Base-by-base conservation (phyloP, 2,329 filamentous ascomycete genomes). In the Colletotrichum brevisporum region DNA sequence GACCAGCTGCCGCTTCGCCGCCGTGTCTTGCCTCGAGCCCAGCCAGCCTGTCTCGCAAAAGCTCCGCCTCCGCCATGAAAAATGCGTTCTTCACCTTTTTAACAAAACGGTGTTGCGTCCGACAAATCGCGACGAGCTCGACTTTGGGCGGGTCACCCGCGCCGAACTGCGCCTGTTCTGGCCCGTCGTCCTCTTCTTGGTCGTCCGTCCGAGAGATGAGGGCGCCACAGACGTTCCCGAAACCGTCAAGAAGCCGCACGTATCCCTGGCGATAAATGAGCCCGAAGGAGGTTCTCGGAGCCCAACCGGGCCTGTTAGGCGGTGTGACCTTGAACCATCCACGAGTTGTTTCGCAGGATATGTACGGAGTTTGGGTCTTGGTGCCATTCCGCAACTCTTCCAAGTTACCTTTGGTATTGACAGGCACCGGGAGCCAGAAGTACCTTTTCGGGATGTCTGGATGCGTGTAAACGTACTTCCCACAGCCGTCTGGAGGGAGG, bases 361-460 rank as follows among this genome's bases (percentile, higher is more conserved):
- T 47, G 50, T 54, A 63, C 12, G 50, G 36, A 8, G 59, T 63
- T n/a, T 63, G 50, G 8, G n/a, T n/a, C 6, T 54, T 6, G 31
- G 16, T 5, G 15, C 50, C 4, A 15, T 9, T n/a, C n/a, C n/a
- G n/a, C n/a, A n/a, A n/a, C n/a, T n/a, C n/a, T n/a, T n/a, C n/a
- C n/a, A n/a, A n/a, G n/a, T n/a, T n/a, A n/a, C n/a, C n/a, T n/a
- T n/a, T n/a, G n/a, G n/a, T n/a, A n/a, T n/a, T n/a, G n/a, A 10
- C 41, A 41, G 59, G 59, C 9, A 54, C n/a, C 6, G 59, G 48
- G 6, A 51, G 10, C 59, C 59, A 54, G 59, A 51, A 27, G 8
- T 47, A 36, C 18, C 31, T 51, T 3, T 6, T 27, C 8, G 16
- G 31, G 2, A 26, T 6, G 4, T 10, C 10, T 3, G 41, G 15